Conservation (phyloP, 2,329 filamentous ascomycete species). For the Calonectria henricotiae region DNA sequence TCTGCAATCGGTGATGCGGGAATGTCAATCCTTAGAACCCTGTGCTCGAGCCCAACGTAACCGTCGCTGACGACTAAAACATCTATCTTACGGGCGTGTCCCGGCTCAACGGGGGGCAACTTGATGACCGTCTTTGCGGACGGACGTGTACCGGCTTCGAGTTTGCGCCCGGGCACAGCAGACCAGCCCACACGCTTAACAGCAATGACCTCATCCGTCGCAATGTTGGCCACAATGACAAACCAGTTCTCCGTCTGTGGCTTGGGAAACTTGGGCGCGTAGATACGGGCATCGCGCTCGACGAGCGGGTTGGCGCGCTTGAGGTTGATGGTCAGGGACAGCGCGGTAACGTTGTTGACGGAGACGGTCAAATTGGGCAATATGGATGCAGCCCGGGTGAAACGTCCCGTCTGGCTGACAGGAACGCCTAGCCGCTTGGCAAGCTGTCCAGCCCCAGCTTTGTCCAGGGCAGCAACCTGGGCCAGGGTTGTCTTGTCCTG, state of each 20-base stretch:
- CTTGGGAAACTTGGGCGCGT: conserved; percentile 92
- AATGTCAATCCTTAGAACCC: conserved; percentile 67
- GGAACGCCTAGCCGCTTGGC: conserved; percentile 70
- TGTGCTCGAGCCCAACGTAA: conserved; percentile 82
- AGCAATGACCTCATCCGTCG: conserved; percentile 83
- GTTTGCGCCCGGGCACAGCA: conserved; percentile 50
- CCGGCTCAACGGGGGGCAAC: conserved; percentile 67
- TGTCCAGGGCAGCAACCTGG: conserved; percentile 60
- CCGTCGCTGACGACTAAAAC: conserved; percentile 88
- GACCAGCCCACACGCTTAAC: conserved; percentile 89
- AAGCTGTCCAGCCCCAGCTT: conserved; percentile 61
- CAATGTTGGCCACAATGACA: conserved; percentile 79
- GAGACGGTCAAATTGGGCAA: conserved; percentile 81
- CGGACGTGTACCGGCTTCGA: conserved; percentile 64
- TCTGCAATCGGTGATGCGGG: conserved; percentile 67
- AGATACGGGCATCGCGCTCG: conserved; percentile 82
- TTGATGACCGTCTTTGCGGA: conserved; percentile 73
- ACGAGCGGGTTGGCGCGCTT: conserved; percentile 77
- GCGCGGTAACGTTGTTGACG: conserved; percentile 73
- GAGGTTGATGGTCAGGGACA: conserved; percentile 76
- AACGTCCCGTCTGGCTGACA: conserved; percentile 61
- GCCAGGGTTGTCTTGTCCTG: conserved; percentile 63
- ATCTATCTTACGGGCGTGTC: conserved; percentile 76
- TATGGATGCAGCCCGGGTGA: conserved; percentile 73
- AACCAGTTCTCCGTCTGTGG: conserved; percentile 96